Evolutionary conservation across 129 eudicot genomes (phyloP).

Genomic region (Artemisia argyi): DNA sequence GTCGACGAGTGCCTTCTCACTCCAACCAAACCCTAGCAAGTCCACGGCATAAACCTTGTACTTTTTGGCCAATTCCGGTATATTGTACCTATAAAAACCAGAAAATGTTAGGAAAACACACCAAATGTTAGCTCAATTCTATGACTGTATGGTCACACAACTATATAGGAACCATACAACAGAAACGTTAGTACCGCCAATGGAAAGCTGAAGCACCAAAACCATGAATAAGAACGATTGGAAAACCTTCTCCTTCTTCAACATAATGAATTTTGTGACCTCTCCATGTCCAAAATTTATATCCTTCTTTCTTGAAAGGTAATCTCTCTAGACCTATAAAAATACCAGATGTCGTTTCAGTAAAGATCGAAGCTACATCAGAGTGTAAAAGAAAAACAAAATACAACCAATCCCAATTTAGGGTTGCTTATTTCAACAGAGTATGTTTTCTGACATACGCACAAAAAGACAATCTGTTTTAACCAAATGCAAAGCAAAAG

Average conservation of each 20-base stretch:
- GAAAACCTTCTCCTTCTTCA: slow-evolving; percentile 82
- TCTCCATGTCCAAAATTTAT: slow-evolving; percentile 87
- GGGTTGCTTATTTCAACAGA: not conserved
- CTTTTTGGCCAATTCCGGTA: slow-evolving; percentile 90
- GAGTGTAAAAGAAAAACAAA: not conserved
- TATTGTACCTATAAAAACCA: slow-evolving; percentile 69
- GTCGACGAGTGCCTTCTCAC: slow-evolving; percentile 91
- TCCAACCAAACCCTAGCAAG: slow-evolving; percentile 96
- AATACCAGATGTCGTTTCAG: slow-evolving; percentile 14
- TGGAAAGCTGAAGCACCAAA: slow-evolving; percentile 99
- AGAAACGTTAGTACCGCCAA: slow-evolving; percentile 68
- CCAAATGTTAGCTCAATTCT: not conserved
- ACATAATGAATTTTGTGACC: slow-evolving; percentile 94
- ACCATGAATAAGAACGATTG: slow-evolving; percentile 93
- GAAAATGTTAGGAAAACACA: not conserved
- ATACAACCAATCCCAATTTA: too few species aligned
- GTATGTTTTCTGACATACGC: too few species aligned
- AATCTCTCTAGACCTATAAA: slow-evolving; percentile 72
- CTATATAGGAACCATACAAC: slow-evolving; percentile 1
- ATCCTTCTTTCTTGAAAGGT: slow-evolving; percentile 86
- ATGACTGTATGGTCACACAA: slow-evolving; percentile 4
- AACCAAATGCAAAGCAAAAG: too few species aligned
- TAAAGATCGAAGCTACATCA: slow-evolving; percentile 14
- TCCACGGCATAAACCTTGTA: slow-evolving; percentile 96
- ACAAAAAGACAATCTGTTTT: too few species aligned